A percentile compares a stretch with the other conserved stretches of the same genome.
Evolutionary conservation across 148 eudicot genomes (phyloP).

Genomic region (Fagopyrum esculentum): DNA sequence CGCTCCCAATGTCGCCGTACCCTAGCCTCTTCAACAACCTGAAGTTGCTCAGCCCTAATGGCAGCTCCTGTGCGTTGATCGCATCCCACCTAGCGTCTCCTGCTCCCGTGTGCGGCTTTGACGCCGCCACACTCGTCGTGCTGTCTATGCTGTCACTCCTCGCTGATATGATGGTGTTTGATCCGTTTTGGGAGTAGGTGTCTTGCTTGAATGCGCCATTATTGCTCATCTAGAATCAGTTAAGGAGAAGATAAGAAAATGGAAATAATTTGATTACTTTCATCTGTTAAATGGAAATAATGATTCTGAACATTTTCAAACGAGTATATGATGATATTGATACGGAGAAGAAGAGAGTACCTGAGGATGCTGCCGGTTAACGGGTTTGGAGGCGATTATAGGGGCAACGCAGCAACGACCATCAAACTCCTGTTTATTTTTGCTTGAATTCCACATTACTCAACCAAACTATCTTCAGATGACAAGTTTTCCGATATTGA

Average conservation of each 20-base stretch:
- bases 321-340: too few species aligned
- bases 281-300: too few species aligned
- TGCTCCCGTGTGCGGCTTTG: constrained; percentile 73
- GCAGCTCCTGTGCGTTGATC: constrained; percentile 47
- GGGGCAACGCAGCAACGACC: constrained; percentile 27
- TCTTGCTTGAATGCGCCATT: constrained; percentile 2
- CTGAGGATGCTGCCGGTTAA: constrained; percentile 10
- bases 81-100: constrained; percentile 83
- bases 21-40: constrained; percentile 75
- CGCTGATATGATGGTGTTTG: constrained; percentile 4
- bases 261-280: too few species aligned
- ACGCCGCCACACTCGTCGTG: constrained; percentile 28
- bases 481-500: not conserved
- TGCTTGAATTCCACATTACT: constrained; percentile 20
- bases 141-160: constrained; percentile 72
- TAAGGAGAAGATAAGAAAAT: not conserved
- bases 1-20: constrained; percentile 89
- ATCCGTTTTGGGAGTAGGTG: not conserved
- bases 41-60: constrained; percentile 63
- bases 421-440: constrained; percentile 31
- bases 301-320: too few species aligned
- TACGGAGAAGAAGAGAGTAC: not conserved
- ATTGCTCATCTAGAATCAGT: not conserved
- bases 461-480: not conserved
- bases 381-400: constrained; percentile 23